A percentile compares a stretch with the other conserved stretches of the same genome.
Conservation (phyloP, 2,329 filamentous ascomycete genomes). For the Aspergillus aculeatinus region DNA sequence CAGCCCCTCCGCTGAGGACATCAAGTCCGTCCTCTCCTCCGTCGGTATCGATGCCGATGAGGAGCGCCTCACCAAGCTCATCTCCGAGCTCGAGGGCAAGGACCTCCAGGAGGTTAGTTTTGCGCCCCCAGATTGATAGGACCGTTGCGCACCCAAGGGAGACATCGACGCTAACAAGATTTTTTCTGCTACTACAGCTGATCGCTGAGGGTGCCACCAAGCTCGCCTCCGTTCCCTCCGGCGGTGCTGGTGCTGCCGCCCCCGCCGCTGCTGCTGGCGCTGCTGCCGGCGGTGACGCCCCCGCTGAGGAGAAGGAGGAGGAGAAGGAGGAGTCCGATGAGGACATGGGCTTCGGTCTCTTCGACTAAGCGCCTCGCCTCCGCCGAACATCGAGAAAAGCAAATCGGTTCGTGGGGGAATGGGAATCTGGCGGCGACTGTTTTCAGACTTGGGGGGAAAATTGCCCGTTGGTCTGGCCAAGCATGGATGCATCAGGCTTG, state of each 20-base stretch:
- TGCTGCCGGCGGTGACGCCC: conserved; percentile 66
- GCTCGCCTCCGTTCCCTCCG: conserved; percentile 96
- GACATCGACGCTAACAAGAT: conserved; percentile 15
- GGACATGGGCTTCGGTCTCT: conserved; percentile 74
- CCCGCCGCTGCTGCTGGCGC: conserved; percentile 56
- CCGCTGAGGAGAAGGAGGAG: conserved; percentile 69
- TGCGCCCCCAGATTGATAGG: background rate
- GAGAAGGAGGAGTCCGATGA: conserved; percentile 72
- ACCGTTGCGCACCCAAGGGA: too few species aligned
- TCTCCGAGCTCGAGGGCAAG: conserved; percentile 69
- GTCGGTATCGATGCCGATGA: conserved; percentile 93
- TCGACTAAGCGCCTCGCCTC: conserved; percentile 53
- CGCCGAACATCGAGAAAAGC: conserved; percentile 31
- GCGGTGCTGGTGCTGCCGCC: conserved; percentile 64
- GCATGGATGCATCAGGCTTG: conserved; percentile 32
- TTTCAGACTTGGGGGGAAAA: conserved; percentile 30
- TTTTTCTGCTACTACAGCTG: conserved; percentile 58
- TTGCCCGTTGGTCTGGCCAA: conserved; percentile 30
- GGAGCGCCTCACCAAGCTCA: conserved; percentile 80
- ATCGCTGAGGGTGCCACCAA: conserved; percentile 87
- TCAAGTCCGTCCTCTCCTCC: conserved; percentile 85
- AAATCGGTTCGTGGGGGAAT: conserved; percentile 68
- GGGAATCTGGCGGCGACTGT: conserved; percentile 35
- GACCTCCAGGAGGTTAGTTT: conserved; percentile 80
- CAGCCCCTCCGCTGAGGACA: conserved; percentile 78